Evolutionary conservation across 1,284 basidiomycete genomes (phyloP), one percentile per base, ranked within the genome.

Genomic region (Neonothopanus nambi): DNA sequence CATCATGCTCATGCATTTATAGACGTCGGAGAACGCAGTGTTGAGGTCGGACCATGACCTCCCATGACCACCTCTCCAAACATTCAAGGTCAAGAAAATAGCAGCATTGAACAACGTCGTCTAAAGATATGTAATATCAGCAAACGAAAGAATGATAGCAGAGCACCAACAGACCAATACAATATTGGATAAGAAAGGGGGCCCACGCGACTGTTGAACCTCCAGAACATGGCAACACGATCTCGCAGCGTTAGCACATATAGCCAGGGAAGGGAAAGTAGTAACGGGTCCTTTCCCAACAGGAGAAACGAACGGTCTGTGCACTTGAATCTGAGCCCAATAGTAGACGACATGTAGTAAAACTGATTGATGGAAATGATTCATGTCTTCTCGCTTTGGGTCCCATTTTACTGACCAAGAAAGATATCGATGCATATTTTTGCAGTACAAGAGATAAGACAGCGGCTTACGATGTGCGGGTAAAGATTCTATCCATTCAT

Each of bases 71-170:
- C 81, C 80, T n/a, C 82, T 80, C 79, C 87, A 91, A 24, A 89
- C 80, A 58, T 83, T 87, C 56, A 93, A 73, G 35, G 91, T 69
- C 3, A 92, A 75, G 9, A 91, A 81, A 30, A 88, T 77, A 0
- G 78, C 82, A 2, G 42, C 47, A 28, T 47, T 47, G 35, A 47
- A 40, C n/a, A 49, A 13, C 3, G 24, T 9, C 70, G 57, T 49
- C 69, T 62, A 47, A 68, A 64, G 15, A 61, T 54, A 62, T 41
- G 47, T 11, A 36, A 26, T 15, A 26, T 30, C 11, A 24, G 68
- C 69, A 0, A 7, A 36, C 20, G 15, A 6, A 17, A 7, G 9
- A 15, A 18, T 13, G 13, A 30, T 21, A 11, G 26, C 21, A 41
- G 7, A 15, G 21, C 33, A n/a, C 5, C 21, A 21, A 15, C 9